These are phyloP conservation scores for Paramecium pentaurelia DNA, from an alignment of 73 alveolate genomes.

Conservation along the genomic window DNA sequence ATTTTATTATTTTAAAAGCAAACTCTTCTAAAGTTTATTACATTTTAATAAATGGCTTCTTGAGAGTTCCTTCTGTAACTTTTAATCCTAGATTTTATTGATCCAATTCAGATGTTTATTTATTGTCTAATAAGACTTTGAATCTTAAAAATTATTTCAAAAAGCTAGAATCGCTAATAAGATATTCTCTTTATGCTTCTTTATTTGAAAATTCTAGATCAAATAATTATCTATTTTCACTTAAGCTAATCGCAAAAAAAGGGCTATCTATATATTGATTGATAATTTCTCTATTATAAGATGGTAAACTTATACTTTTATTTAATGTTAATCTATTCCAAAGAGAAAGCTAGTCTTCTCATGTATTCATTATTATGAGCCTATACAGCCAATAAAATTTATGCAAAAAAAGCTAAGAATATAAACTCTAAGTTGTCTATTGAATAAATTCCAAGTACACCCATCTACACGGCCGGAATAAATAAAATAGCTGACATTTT, in stretches of 20 bases:
- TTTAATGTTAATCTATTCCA: background rate
- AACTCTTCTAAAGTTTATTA: background rate
- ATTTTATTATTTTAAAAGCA: background rate
- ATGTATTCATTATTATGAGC: background rate
- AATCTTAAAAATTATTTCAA: background rate
- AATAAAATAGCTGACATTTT: background rate
- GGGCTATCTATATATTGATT: background rate
- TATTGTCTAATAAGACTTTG: background rate
- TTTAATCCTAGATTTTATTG: too few relatives aligned
- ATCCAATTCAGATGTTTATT: background rate
- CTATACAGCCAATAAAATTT: background rate
- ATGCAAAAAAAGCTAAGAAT: background rate
- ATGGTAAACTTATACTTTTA: background rate
- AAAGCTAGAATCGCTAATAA: background rate
- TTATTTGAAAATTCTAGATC: background rate
- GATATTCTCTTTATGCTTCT: background rate
- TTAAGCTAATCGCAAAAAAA: background rate
- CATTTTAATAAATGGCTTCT: background rate
- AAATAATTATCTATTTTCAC: background rate
- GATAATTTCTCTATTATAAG: background rate
- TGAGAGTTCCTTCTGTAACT: background rate
- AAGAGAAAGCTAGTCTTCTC: background rate
- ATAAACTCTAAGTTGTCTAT: background rate
- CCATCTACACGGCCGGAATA: background rate
- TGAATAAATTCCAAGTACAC: background rate